Conservation (phyloP, 257 asterid genomes). For the Nicotiana attenuata region DNA sequence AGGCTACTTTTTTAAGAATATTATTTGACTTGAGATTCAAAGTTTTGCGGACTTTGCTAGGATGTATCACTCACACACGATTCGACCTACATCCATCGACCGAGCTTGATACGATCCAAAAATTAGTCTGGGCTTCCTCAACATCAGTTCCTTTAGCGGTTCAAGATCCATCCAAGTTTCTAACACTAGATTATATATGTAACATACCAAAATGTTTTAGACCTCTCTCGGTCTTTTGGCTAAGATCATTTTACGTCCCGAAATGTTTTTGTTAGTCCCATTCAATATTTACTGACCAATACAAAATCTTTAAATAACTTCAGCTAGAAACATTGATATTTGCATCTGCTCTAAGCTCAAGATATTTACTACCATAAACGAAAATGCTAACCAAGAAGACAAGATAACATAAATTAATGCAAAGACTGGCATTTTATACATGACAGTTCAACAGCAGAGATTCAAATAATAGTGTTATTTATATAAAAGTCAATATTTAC, state of each 20-base stretch:
- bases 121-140: background rate
- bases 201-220: background rate
- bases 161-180: background rate
- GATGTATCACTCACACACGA: background rate
- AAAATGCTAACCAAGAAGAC: background rate
- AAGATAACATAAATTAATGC: background rate
- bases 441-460: background rate
- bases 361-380: background rate
- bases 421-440: background rate
- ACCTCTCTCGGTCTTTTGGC: background rate
- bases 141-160: background rate
- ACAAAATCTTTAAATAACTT: background rate
- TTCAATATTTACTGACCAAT: background rate
- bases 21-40: background rate
- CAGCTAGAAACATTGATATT: background rate
- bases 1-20: background rate
- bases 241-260: background rate
- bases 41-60: background rate
- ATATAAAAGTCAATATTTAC: background rate
- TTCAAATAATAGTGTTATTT: too few relatives aligned
- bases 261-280: background rate
- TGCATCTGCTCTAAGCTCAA: background rate
- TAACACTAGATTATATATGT: background rate
- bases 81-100: background rate
- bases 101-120: background rate